Base-by-base conservation (phyloP, 208 protist genomes). In the Naegleria lovaniensis region DNA sequence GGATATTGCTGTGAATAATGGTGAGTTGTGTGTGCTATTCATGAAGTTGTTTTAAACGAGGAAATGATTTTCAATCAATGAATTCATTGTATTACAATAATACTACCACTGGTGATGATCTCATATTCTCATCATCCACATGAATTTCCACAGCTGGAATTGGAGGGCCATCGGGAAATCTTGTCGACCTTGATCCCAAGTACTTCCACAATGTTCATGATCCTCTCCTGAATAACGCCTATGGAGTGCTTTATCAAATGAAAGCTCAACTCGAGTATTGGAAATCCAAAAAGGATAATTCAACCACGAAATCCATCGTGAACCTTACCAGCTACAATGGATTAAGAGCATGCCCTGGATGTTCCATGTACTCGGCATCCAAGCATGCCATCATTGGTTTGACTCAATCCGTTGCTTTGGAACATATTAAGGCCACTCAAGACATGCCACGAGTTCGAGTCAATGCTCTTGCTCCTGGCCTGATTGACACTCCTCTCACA, bases 1-100 rank as follows among this genome's bases (percentile, higher is more conserved):
- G 29, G 67, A 79, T 79, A 79, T 79, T 79, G 67, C 67, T 79
- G 67, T 79, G 67, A 79, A 79, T 79, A 79, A 79, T 79, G 67
- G 58, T 75, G 25, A n/a, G 58, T 75, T 1, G 3, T 75, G 13
- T 75, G 52, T 75, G 13, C 16, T n/a, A n/a, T 75, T n/a, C 1
- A 22, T 75, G 25, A 22, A 48, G 43, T 48, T 48, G 43, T 1
- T 48, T 48, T 48, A 9, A 48, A 48, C 1, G 1, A 9, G 43
- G 43, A 48, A 48, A 48, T 48, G 43, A 48, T n/a, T n/a, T n/a
- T n/a, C n/a, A n/a, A n/a, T n/a, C n/a, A n/a, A n/a, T n/a, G n/a
- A n/a, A n/a, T n/a, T n/a, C n/a, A n/a, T n/a, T n/a, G n/a, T n/a
- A n/a, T n/a, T n/a, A n/a, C n/a, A n/a, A n/a, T n/a, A n/a, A n/a